phyloP scores from a whole-genome alignment of 495 filamentous ascomycete genomes.

The Aspergillus steynii region DNA sequence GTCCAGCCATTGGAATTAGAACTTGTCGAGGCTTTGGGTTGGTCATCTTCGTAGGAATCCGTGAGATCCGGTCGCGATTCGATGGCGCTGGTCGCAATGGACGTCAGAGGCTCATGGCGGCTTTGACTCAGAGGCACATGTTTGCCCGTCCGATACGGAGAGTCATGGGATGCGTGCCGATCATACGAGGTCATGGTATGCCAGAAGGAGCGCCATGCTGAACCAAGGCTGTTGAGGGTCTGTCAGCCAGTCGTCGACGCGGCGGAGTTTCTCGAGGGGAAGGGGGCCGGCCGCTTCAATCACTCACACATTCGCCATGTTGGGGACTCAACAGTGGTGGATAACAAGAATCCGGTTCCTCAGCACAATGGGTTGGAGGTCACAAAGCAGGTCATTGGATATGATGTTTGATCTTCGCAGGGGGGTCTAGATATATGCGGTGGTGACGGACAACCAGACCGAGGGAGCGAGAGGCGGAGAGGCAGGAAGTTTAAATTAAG shows the following conservation, averaged over 20 bases:
- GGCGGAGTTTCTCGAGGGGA: slow-evolving; percentile 1
- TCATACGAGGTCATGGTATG: slow-evolving; percentile 87
- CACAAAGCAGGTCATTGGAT: slow-evolving; percentile 20
- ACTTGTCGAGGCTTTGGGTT: slow-evolving; percentile 52
- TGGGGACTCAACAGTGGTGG: slow-evolving; percentile 10
- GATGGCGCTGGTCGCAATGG: slow-evolving; percentile 73
- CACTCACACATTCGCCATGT: slow-evolving; percentile 28
- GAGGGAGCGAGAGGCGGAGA: slow-evolving; percentile 16
- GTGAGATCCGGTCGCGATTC: slow-evolving; percentile 75
- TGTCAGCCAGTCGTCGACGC: slow-evolving; percentile 8
- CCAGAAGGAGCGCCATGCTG: slow-evolving; percentile 81
- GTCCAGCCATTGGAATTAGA: slow-evolving; percentile 57
- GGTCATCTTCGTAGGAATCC: slow-evolving; percentile 72
- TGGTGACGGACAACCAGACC: slow-evolving; percentile 12
- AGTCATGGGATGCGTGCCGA: slow-evolving; percentile 81
- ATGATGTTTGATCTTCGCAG: neutral
- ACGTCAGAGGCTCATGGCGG: slow-evolving; percentile 71
- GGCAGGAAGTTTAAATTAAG: neutral
- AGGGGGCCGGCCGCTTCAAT: slow-evolving; percentile 1
- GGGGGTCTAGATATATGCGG: slow-evolving; percentile 5
- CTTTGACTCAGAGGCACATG: slow-evolving; percentile 76
- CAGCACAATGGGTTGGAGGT: neutral
- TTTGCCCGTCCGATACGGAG: slow-evolving; percentile 78
- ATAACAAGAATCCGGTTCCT: slow-evolving; percentile 1
- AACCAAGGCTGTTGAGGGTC: slow-evolving; percentile 52